A percentile compares a stretch with the other conserved stretches of the same genome.
These are phyloP conservation scores for Kluyveromyces sp. DNA, from an alignment of 1,139 yeast genomes.

Conservation along the genomic window DNA sequence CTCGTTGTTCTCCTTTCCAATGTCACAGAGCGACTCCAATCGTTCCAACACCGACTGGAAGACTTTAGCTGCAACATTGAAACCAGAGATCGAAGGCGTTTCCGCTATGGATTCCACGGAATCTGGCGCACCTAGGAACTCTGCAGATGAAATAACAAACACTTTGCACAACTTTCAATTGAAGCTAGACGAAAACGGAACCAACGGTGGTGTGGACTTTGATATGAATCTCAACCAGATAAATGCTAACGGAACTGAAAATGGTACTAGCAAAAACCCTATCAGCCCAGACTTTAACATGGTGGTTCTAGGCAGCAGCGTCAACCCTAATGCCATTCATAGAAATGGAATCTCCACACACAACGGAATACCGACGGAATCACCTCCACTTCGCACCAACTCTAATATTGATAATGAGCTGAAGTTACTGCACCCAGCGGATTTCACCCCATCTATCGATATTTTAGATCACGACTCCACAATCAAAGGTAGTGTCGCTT, in stretches of 20 bases:
- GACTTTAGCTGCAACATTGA: neutral
- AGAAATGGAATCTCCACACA: neutral
- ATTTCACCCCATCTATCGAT: neutral
- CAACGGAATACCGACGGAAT: slow-evolving; percentile 2
- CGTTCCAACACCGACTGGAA: slow-evolving; percentile 1
- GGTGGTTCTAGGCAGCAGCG: neutral
- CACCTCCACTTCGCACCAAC: neutral
- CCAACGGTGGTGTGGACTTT: neutral
- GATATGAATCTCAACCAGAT: neutral
- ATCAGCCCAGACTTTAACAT: neutral
- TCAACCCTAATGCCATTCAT: neutral
- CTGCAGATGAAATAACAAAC: slow-evolving; percentile 2
- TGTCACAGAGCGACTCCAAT: slow-evolving; percentile 1
- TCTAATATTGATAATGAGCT: neutral
- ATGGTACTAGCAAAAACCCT: neutral
- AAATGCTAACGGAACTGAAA: neutral
- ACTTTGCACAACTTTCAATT: slow-evolving; percentile 1
- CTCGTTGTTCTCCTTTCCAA: slow-evolving; percentile 10
- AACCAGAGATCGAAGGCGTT: neutral
- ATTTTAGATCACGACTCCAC: neutral
- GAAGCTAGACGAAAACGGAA: neutral
- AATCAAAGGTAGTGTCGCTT: neutral
- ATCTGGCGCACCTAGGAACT: neutral
- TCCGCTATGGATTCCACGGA: neutral
- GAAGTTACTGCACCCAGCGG: slow-evolving; percentile 1